Evolutionary conservation across 768 basidiomycete genomes (phyloP), one percentile per base, ranked within the genome.

Genomic region (Termitomyces eurrhizus): DNA sequence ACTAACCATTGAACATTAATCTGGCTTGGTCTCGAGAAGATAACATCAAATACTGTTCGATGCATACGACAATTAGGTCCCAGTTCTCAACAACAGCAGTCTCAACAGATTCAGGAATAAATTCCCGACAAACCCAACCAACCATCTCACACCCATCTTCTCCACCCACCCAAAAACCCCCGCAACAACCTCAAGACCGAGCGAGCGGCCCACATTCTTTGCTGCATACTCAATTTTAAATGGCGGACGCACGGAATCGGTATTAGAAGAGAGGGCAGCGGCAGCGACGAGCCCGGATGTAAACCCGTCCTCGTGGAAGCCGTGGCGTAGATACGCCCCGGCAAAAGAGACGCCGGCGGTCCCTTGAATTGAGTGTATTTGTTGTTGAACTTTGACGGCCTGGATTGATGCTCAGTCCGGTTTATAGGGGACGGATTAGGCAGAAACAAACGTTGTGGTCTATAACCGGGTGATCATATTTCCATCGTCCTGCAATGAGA

Each of bases 291-390:
- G 66, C 3, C 80, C 80, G 1, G 78, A 78, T 0, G 79, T 78
- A 65, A 90, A 90, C 2, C 87, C 89, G 67, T 91, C 91, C 72
- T 92, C 89, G 73, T 93, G 90, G 77, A 92, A 91, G 18, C 89
- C 90, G 65, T 90, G 90, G 58, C 83, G 83, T 49, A 86, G 78
- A 77, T 87, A 92, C 29, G 90, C 90, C 11, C 89, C 88, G 1
- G 81, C 87, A 67, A 79, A 88, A 8, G 85, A 80, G 64, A 90
- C 80, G 4, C 81, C 80, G 9, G 87, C 79, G 50, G 66, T 78
- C 65, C 83, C 82, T 72, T 92, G 89, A 58, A 91, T 91, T 16
- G 67, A 69, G 52, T 69, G 68, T 68, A 90, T 80, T 29, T 75
- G 74, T 9, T 68, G 64, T 66, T 90, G 88, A 0, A 86, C 82